Evolutionary conservation across 2,329 filamentous ascomycete genomes (phyloP).

Genomic region (Huntiella abstrusa): DNA sequence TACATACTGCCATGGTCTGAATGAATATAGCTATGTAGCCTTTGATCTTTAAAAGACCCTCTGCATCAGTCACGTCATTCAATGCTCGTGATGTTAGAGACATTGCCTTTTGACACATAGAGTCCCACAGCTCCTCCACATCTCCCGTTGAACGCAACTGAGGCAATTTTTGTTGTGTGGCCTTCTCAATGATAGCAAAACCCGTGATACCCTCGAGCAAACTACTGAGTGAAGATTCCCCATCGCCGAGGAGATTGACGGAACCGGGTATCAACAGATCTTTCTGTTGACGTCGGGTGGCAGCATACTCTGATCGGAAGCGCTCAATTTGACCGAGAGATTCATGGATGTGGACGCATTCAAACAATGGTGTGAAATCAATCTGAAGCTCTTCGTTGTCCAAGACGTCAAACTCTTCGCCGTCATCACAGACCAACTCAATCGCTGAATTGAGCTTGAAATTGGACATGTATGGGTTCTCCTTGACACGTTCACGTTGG

Average conservation of each 20-base stretch:
- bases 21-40: constrained; percentile 85
- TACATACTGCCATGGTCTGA: constrained; percentile 79
- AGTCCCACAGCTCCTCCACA: constrained; percentile 95
- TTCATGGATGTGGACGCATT: constrained; percentile 91
- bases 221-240: constrained; percentile 71
- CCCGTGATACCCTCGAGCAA: constrained; percentile 85
- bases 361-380: constrained; percentile 84
- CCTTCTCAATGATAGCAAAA: constrained; percentile 90
- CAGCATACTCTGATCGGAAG: constrained; percentile 80
- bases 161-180: constrained; percentile 72
- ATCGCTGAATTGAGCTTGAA: constrained; percentile 94
- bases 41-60: constrained; percentile 85
- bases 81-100: constrained; percentile 64
- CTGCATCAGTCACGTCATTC: constrained; percentile 65
- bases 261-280: constrained; percentile 66
- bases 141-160: constrained; percentile 68
- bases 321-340: constrained; percentile 82
- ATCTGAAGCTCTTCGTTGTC: constrained; percentile 92
- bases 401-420: constrained; percentile 84
- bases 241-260: constrained; percentile 62
- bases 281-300: constrained; percentile 76
- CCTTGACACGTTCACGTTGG: constrained; percentile 65
- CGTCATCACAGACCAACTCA: constrained; percentile 86
- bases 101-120: constrained; percentile 81
- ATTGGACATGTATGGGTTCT: constrained; percentile 52